Evolutionary conservation across 2,329 filamentous ascomycete genomes (phyloP), one percentile per base, ranked within the genome.

Genomic region (Talaromyces albobiverticillius): DNA sequence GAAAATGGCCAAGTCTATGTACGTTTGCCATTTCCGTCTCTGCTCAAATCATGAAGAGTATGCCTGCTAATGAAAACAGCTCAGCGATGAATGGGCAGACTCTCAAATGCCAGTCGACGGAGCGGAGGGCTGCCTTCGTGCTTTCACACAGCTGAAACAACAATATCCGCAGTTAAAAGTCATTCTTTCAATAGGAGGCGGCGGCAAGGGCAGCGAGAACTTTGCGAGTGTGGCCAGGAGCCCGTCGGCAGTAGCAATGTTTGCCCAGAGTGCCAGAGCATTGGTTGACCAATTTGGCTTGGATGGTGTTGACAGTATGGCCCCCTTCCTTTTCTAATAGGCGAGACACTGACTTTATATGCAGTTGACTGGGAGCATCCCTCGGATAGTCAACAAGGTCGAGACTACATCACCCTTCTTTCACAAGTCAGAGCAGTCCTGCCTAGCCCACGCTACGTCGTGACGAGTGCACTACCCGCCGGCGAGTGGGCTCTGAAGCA

Each of bases 281-380:
- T 72, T 94, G 43, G 82, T 92, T 13, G 82, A 89, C 57, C 81
- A 84, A 22, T 90, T 86, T 48, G 85, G 83, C 0, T 78, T 90
- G 9, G 85, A 90, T 65, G 87, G 87, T 22, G 86, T 94, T 59
- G 89, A 94, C 67, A 85, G 89, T 92, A 74, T 68, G 81, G 64
- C 46, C 41, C 16, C 9, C 8, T 13, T 14, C 22, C 22, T 8
- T 5, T 3, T 38, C 16, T 38, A 16, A 9, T 18, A 38, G 8
- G 31, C 13, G 31, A 34, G 3, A 14, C 31, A 3, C 13, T 29
- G 10, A 25, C 25, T 23, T 16, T 38, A 36, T 26, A 38, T 9
- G 3, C 56, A 93, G 89, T 94, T 67, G 86, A 88, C 63, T 94
- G 89, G 89, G 85, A 90, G 67, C 88, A 90, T 62, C 89, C 89